Evolutionary conservation across 306 rosid species (phyloP), one percentile per base, ranked within the genome.

Genomic region (Benincasa hispida): DNA sequence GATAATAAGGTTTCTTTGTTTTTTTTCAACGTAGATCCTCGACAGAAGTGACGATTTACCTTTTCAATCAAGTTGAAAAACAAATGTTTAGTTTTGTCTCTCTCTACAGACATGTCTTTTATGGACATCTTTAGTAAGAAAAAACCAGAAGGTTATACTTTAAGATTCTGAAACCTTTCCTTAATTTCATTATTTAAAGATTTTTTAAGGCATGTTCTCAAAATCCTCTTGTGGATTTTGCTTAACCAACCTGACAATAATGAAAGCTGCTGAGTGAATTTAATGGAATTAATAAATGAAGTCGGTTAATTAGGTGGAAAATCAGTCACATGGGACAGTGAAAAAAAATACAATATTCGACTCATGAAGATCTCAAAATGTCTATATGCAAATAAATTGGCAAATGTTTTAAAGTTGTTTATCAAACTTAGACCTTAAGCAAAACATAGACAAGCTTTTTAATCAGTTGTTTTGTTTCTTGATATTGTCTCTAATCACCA

Each of bases 381-480:
- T 55, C 60, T 62, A 2, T 6, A 15, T 59, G 82, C 17, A 35
- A 37, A 62, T 2, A 62, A 18, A 65, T 8, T 34, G 48, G 67
- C 54, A 58, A 15, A 35, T 72, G 75, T 68, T 75, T 65, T 77
- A 48, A 74, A 87, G 89, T 87, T 80, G 96, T 86, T 87, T 60
- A 84, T 86, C 98, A 80, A 88, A 89, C 92, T 81, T 85, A 56
- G 88, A 87, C 88, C 82, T 80, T 76, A 79, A 82, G 84, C 79
- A 83, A 89, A 76, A 74, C 39, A 56, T 66, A 56, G 0, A 0
- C 24, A 60, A 60, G 22, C 47, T 3, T 19, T 13, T 15, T 62
- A 62, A 62, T 62, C 42, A 14, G 7, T 30, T 62, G 69, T 30
- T 62, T 35, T 37, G 73, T 66, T 37, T 66, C 1, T 15, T 32